phyloP scores from a whole-genome alignment of 2,329 filamentous ascomycete species.

The Paraphaeosphaeria sporulosa region DNA sequence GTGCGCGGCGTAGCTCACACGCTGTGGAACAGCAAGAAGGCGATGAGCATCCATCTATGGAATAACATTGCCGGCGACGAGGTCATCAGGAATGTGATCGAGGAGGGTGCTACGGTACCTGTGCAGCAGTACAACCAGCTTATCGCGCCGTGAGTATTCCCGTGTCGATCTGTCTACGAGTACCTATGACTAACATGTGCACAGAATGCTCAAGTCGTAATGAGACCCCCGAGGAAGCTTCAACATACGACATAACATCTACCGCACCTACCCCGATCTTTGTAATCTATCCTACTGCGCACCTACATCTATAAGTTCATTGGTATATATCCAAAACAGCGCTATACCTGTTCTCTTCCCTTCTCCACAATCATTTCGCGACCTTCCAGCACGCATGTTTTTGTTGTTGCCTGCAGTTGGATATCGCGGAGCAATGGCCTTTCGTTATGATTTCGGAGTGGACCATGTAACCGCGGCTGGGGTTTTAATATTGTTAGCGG shows the following conservation, averaged over 20 bases:
- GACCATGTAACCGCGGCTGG: not conserved
- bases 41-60: constrained; percentile 50
- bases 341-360: not conserved
- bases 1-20: constrained; percentile 82
- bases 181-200: not conserved
- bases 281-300: too few relatives aligned
- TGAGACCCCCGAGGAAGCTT: too few relatives aligned
- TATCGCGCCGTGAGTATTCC: constrained; percentile 43
- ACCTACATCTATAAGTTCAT: too few relatives aligned
- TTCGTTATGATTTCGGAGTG: not conserved
- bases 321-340: not conserved
- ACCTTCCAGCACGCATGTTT: not conserved
- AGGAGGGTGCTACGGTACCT: constrained; percentile 41
- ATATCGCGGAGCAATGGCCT: not conserved
- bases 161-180: too few relatives aligned
- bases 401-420: not conserved
- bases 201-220: constrained; percentile 12
- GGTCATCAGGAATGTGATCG: constrained; percentile 44
- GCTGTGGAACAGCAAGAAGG: constrained; percentile 60
- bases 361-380: not conserved
- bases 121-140: constrained; percentile 45
- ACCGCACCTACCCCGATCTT: too few relatives aligned
- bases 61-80: constrained; percentile 45
- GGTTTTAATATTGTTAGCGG: too few relatives aligned
- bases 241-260: too few relatives aligned